Base-by-base conservation (phyloP, 2,329 filamentous ascomycete genomes). In the Nannizziopsis arthrosporioides region DNA sequence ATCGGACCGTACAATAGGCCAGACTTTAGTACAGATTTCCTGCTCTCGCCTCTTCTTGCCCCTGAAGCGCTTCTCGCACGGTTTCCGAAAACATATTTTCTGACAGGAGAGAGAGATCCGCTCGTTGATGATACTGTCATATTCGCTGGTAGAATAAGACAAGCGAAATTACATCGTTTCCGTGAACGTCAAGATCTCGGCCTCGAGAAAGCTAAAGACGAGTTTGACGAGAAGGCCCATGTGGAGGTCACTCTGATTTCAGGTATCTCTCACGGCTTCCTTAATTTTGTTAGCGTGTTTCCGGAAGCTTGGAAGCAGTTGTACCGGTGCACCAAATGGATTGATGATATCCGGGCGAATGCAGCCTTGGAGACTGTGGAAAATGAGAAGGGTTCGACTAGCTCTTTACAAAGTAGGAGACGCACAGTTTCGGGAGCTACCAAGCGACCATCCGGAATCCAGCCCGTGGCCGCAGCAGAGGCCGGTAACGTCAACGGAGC, bases 121-220 rank as follows among this genome's bases (percentile, higher is more conserved):
- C 70, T 98, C 0, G 92, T 96, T 0, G 92, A 98, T 61, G 92
- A 98, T 63, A 98, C 92, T 0, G 87, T 95, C 42, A 89, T 98
- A 53, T 95, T 98, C 59, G 89, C 92, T 0, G 92, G 90, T 0
- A 74, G 90, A 0, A 66, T 98, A n/a, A 75, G 88, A 5, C 80
- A 89, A 52, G 86, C 88, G 1, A 94, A 82, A 55, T 63, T 76
- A 3, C 73, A 76, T 52, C 67, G 74, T 44, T 72, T 77, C 66
- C 65, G 67, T 1, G 73, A 77, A 40, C 70, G 74, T 3, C 71
- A 75, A 53, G 78, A 81, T 34, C 60, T 72, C 41, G 77, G 69
- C n/a, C 70, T 75, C 48, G 71, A 69, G 61, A 77, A 67, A 63
- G 65, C 68, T 32, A 69, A 66, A 30, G 77, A 69, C 3, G 65